Conservation (phyloP, 1,284 basidiomycete species). For the Marasmius tenuissimus region DNA sequence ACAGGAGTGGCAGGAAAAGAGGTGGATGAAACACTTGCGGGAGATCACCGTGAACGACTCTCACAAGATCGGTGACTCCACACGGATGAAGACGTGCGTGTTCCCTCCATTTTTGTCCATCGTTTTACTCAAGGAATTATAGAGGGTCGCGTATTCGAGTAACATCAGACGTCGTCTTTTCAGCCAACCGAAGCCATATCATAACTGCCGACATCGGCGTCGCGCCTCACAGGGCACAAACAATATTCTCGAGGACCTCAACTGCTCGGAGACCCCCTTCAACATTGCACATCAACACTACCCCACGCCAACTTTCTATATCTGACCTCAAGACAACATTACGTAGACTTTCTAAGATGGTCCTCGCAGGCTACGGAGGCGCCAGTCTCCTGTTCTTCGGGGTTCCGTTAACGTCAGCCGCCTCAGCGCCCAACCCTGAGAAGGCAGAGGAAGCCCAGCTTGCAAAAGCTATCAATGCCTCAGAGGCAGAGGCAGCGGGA, state of each 20-base stretch:
- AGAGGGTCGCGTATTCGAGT: slow-evolving; percentile 61
- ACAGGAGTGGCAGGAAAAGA: slow-evolving; percentile 71
- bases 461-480: slow-evolving; percentile 63
- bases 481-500: slow-evolving; percentile 62
- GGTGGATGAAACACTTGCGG: slow-evolving; percentile 61
- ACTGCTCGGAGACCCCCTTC: slow-evolving; percentile 11
- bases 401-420: slow-evolving; percentile 38
- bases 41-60: slow-evolving; percentile 65
- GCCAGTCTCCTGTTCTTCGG: slow-evolving; percentile 79
- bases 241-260: slow-evolving; percentile 23
- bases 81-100: slow-evolving; percentile 32
- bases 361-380: slow-evolving; percentile 78
- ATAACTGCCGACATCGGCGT: slow-evolving; percentile 74
- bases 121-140: slow-evolving; percentile 1
- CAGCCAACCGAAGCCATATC: slow-evolving; percentile 63
- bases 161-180: slow-evolving; percentile 66
- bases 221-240: slow-evolving; percentile 32
- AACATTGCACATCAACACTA: background rate
- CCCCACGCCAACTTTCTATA: slow-evolving; percentile 36
- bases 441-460: slow-evolving; percentile 62
- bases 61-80: slow-evolving; percentile 26
- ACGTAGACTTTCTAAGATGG: slow-evolving; percentile 75
- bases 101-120: background rate
- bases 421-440: slow-evolving; percentile 28
- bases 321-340: slow-evolving; percentile 64